Evolutionary conservation across 495 filamentous ascomycete genomes (phyloP), one percentile per base, ranked within the genome.

Genomic region (Aspergillus bridgeri): DNA sequence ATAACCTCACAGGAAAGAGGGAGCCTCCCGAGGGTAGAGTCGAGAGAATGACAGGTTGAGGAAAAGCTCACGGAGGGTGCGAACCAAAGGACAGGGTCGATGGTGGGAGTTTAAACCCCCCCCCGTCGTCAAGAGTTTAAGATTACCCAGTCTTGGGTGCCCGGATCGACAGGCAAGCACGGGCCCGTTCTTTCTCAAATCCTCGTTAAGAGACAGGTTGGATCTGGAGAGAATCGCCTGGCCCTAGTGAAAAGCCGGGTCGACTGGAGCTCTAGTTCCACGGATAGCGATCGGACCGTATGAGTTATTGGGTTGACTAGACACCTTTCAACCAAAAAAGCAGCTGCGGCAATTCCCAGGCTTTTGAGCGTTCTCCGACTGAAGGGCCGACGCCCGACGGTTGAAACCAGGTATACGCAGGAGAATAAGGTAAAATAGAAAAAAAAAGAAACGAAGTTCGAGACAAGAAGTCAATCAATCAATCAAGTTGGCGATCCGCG

Each of bases 111-210:
- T 68, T 65, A 63, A 59, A 57, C 45, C 33, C 48, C 71, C n/a
- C n/a, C 69, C 71, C 66, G 65, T 65, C 65, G 65, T 57, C 59
- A 58, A 53, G 60, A 58, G 59, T 68, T 61, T 60, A 62, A 58
- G 63, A 57, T 62, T 57, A 65, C 62, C 63, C 64, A 70, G 56
- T 59, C 55, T 59, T 59, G 56, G 52, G 54, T 18, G 60, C 54
- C 61, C 56, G 67, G 72, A 75, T 75, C 72, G 69, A 66, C 70
- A 65, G 48, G 29, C 56, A 62, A 73, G 73, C 73, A 75, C 73
- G 69, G 73, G 64, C 73, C 72, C 56, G 56, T 57, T 33, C 20
- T 55, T 51, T 52, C 58, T 47, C 55, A 59, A 57, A 55, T 59
- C 64, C 61, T 67, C 61, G 62, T 53, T 55, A 55, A 67, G 64